Percentiles rank a stretch among this genome's conserved stretches.
These are phyloP conservation scores for Murraya paniculata DNA, from an alignment of 345 rosid genomes.

Conservation along the genomic window DNA sequence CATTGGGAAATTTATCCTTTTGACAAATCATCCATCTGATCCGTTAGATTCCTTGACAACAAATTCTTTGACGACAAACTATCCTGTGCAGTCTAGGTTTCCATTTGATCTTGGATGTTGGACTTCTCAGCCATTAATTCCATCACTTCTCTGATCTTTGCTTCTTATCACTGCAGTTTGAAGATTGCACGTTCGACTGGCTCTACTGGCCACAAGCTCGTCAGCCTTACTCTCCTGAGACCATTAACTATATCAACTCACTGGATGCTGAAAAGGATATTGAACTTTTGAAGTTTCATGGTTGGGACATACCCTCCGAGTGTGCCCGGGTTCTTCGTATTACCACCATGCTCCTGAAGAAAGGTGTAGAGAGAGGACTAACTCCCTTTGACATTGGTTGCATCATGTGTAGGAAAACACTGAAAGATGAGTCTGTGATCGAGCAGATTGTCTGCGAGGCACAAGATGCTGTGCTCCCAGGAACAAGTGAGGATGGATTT, in stretches of 20 bases:
- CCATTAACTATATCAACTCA: conserved; percentile 53
- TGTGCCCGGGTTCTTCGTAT: conserved; percentile 54
- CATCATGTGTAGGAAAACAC: conserved; percentile 72
- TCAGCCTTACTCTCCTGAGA: conserved; percentile 54
- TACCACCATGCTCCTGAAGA: conserved; percentile 83
- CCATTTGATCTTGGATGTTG: not conserved
- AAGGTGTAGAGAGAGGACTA: conserved; percentile 66
- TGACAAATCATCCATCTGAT: not conserved
- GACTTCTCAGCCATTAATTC: not conserved
- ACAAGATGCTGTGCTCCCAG: conserved; percentile 46
- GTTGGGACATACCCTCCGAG: conserved; percentile 62
- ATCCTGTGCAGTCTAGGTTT: not conserved
- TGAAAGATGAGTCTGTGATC: conserved; percentile 53
- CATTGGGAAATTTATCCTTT: not conserved
- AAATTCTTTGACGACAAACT: not conserved
- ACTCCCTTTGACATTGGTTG: conserved; percentile 70
- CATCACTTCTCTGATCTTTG: conserved; percentile 7
- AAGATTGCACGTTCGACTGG: conserved; percentile 95
- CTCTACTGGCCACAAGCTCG: conserved; percentile 91
- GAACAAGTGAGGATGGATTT: conserved; percentile 52
- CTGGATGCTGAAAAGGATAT: conserved; percentile 70
- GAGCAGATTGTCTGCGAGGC: conserved; percentile 69
- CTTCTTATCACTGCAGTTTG: conserved; percentile 47
- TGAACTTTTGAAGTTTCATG: conserved; percentile 54
- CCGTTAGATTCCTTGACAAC: not conserved